These are phyloP conservation scores for Globisporangium emineosum DNA, from an alignment of 352 stramenopile genomes.

Conservation along the genomic window DNA sequence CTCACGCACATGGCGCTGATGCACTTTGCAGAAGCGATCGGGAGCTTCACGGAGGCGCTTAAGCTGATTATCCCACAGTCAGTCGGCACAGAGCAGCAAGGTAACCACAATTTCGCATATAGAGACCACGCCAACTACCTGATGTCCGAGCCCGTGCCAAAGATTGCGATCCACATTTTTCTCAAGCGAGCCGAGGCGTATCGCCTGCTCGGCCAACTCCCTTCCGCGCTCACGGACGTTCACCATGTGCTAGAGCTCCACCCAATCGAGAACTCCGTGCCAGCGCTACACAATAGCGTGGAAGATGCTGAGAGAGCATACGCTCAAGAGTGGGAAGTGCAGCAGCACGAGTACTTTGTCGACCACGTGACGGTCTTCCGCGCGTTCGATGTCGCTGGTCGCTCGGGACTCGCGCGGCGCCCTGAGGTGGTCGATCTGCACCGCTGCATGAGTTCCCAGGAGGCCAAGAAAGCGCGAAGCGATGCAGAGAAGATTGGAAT, in stretches of 20 bases:
- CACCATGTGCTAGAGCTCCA: constrained; percentile 30
- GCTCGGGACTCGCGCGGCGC: constrained; percentile 37
- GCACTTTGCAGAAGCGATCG: constrained; percentile 30
- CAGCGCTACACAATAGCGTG: constrained; percentile 1
- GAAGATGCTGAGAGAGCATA: constrained; percentile 21
- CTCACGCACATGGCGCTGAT: constrained; percentile 32
- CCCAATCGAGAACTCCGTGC: constrained; percentile 17
- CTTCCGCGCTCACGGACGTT: constrained; percentile 40
- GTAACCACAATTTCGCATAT: constrained; percentile 13
- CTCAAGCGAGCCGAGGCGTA: constrained; percentile 46
- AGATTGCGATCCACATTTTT: constrained; percentile 32
- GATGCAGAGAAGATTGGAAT: constrained; percentile 2
- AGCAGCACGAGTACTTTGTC: constrained; percentile 44
- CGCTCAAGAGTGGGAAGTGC: constrained; percentile 31
- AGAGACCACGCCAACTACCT: constrained; percentile 11
- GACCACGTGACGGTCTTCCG: constrained; percentile 47
- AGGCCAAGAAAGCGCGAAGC: constrained; percentile 18
- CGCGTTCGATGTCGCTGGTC: constrained; percentile 39
- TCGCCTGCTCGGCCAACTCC: constrained; percentile 41
- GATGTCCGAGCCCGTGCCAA: constrained; percentile 19
- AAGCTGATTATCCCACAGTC: constrained; percentile 16
- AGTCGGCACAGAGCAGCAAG: constrained; percentile 11
- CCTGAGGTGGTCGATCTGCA: constrained; percentile 41
- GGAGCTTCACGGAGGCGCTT: constrained; percentile 45
- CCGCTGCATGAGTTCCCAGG: neutral